Conservation (phyloP, 108 stramenopile species). For the Nitzschia putrida region DNA sequence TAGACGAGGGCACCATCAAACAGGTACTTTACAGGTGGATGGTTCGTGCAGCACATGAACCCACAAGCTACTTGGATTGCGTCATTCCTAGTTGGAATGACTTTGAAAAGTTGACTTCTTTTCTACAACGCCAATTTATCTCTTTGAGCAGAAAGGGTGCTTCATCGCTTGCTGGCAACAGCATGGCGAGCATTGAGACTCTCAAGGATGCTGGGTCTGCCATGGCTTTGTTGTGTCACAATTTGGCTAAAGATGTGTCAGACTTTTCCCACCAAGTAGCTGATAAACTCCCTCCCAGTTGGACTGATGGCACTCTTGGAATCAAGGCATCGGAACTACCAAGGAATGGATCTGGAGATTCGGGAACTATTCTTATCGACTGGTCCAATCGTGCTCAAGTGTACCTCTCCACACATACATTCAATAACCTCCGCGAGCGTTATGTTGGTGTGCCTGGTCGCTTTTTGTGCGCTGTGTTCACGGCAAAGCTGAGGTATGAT, state of each 20-base stretch:
- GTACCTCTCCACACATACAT: constrained; percentile 40
- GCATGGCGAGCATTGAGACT: constrained; percentile 70
- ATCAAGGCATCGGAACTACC: constrained; percentile 45
- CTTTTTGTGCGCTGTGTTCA: constrained; percentile 68
- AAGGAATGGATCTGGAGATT: constrained; percentile 39
- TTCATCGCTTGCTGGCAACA: constrained; percentile 26
- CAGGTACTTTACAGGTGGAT: constrained; percentile 83
- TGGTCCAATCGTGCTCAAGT: constrained; percentile 68
- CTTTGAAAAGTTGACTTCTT: constrained; percentile 52
- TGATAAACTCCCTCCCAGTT: constrained; percentile 53
- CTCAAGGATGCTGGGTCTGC: constrained; percentile 75
- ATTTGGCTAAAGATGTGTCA: constrained; percentile 63
- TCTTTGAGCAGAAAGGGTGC: constrained; percentile 62
- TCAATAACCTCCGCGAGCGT: constrained; percentile 56
- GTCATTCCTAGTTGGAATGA: constrained; percentile 88
- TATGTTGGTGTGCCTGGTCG: constrained; percentile 57
- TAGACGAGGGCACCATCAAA: constrained; percentile 55
- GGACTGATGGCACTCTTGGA: constrained; percentile 67
- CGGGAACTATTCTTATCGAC: constrained; percentile 48
- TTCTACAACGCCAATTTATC: constrained; percentile 86
- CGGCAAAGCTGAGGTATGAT: constrained; percentile 68
- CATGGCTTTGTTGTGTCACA: constrained; percentile 66
- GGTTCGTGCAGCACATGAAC: constrained; percentile 76
- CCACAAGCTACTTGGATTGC: constrained; percentile 63
- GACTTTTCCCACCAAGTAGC: constrained; percentile 52